Percentiles rank a stretch among this genome's conserved stretches.
These are phyloP conservation scores for Gaillardinia entomophila DNA, from an alignment of 805 yeast species.

Conservation along the genomic window DNA sequence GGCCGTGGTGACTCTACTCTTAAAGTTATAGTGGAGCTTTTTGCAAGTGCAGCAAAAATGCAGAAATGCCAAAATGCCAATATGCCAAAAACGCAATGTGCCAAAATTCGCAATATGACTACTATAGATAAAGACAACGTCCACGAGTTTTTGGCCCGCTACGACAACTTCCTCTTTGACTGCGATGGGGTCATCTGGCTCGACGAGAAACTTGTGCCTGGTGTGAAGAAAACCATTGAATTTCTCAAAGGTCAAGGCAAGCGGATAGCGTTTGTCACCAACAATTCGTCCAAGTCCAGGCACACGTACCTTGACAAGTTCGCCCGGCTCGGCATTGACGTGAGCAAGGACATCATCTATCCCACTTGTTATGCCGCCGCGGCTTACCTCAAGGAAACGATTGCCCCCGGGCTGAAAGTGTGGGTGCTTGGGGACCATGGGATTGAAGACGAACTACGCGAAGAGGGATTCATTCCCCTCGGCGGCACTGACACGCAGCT, in stretches of 20 bases:
- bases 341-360: slow-evolving; percentile 22
- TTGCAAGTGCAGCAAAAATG: too few relatives aligned
- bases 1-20: too few relatives aligned
- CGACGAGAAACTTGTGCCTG: slow-evolving; percentile 28
- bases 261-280: slow-evolving; percentile 30
- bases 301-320: slow-evolving; percentile 27
- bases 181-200: slow-evolving; percentile 42
- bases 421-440: slow-evolving; percentile 39
- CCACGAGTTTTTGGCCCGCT: slow-evolving; percentile 14
- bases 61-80: too few relatives aligned
- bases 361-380: slow-evolving; percentile 37
- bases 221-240: slow-evolving; percentile 21
- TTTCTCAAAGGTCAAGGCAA: slow-evolving; percentile 17
- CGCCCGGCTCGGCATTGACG: slow-evolving; percentile 21
- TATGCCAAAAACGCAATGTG: too few relatives aligned
- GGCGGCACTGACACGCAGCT: slow-evolving; percentile 29
- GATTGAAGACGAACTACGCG: slow-evolving; percentile 27
- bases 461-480: slow-evolving; percentile 25
- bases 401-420: slow-evolving; percentile 25
- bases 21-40: too few relatives aligned
- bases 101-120: too few relatives aligned
- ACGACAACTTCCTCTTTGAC: slow-evolving; percentile 36
- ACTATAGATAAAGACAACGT: slow-evolving; percentile 15
- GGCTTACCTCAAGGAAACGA: slow-evolving; percentile 12
- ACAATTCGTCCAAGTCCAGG: slow-evolving; percentile 33